Percentiles rank a stretch among this genome's conserved stretches.
Evolutionary conservation across 345 rosid species (phyloP).

Genomic region (Rhodomyrtus tomentosa): DNA sequence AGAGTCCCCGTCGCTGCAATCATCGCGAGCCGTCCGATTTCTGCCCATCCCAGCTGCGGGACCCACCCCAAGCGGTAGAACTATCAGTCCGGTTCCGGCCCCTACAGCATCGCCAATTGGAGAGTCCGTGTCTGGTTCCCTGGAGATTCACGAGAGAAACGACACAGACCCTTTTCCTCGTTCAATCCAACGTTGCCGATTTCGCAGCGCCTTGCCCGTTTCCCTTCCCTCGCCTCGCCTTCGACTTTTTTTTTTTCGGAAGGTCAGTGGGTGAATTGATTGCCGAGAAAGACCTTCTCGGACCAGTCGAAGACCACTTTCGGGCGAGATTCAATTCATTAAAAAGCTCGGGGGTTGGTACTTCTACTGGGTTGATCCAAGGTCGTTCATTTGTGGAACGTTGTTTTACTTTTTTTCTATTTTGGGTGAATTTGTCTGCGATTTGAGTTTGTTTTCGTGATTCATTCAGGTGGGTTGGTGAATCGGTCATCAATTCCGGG

Average conservation of each 20-base stretch:
- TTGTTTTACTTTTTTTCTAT: not conserved
- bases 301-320: not conserved
- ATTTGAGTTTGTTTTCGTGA: not conserved
- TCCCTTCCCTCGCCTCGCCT: not conserved
- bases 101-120: not conserved
- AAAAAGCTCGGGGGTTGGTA: not conserved
- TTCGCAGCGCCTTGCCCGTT: not conserved
- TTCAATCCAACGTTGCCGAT: not conserved
- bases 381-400: not conserved
- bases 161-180: not conserved
- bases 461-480: not conserved
- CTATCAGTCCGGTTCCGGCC: not conserved
- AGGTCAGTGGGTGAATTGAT: not conserved
- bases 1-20: too few relatives aligned
- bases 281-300: not conserved
- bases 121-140: not conserved
- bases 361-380: not conserved
- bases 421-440: not conserved
- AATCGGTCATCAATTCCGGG: not conserved
- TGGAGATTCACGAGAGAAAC: not conserved
- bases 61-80: not conserved
- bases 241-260: not conserved
- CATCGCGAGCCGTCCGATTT: not conserved
- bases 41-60: not conserved
- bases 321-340: not conserved